Base-by-base conservation (phyloP, 1,284 basidiomycete species). In the Neonothopanus nambi region DNA sequence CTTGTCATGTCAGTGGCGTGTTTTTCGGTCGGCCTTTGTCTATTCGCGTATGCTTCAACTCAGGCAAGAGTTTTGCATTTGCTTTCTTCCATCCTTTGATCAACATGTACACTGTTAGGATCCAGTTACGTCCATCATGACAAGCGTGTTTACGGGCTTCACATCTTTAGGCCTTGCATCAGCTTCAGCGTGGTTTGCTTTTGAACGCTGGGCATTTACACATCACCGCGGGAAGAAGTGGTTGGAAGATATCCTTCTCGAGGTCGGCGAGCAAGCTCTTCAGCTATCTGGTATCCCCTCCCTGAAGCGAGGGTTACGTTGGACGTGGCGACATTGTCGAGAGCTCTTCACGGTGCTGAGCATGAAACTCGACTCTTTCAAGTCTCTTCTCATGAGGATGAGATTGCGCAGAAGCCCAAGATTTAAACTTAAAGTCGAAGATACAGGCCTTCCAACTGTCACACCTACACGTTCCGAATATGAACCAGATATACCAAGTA, bases 141-240 rank as follows among this genome's bases (percentile, higher is more conserved):
- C 89, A 2, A 86, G 87, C 5, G 80, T 88, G 28, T 81, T 90
- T 60, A 90, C 87, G n/a, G 78, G 77, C 13, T 82, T 87, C 61
- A 89, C 87, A 20, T 87, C 85, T 21, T 85, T 89, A 13, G 30
- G 30, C 18, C 79, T 91, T 18, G 72, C 78, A 17, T 87, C 87
- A 7, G 87, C 90, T 8, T 89, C 87, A 1, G 72, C 81, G 1
- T 91, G 89, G 89, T 89, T 91, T 64, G 81, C 81, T 6, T 86
- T 82, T 5, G 88, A 91, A 66, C 80, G 87, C 20, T 87, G 81
- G 79, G 79, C 84, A 49, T 91, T 85, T 65, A 73, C 77, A 26
- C 78, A 80, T 5, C 85, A 90, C 63, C 78, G 81, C 45, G 88
- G 88, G 17, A 77, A 80, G 56, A 87, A 88, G 65, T 91, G 87